These are phyloP conservation scores for Bromus sterilis DNA, from an alignment of 176 grass and related monocot genomes.

Conservation along the genomic window DNA sequence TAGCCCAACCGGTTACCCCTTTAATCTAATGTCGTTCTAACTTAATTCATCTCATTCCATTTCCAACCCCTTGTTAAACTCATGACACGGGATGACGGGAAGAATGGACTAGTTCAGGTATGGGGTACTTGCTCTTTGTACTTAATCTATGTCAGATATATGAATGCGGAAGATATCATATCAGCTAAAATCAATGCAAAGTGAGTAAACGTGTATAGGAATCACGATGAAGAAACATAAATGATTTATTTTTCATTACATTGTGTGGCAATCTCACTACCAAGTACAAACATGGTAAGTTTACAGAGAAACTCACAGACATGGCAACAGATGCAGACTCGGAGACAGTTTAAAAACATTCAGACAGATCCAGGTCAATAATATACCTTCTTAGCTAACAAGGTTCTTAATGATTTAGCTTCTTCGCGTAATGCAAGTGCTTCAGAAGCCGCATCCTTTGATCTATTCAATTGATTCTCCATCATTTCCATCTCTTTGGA, in stretches of 20 bases:
- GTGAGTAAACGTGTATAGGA: not conserved
- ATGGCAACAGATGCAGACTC: conserved; percentile 10
- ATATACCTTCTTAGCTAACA: conserved; percentile 67
- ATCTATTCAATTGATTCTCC: conserved; percentile 85
- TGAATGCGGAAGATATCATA: not conserved
- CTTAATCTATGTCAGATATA: not conserved
- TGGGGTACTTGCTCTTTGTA: not conserved
- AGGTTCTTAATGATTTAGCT: conserved; percentile 54
- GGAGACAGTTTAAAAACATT: not conserved
- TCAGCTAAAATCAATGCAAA: not conserved
- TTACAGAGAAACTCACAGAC: not conserved
- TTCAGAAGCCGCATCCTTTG: conserved; percentile 70
- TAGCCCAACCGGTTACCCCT: not conserved
- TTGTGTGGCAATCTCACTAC: not conserved
- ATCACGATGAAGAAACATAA: conserved; percentile 4
- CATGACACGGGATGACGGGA: not conserved
- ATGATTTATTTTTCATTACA: not conserved
- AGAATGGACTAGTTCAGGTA: not conserved
- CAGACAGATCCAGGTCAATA: not conserved
- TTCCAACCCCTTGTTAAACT: not conserved
- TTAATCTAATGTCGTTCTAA: not conserved
- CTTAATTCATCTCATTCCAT: not conserved
- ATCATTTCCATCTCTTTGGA: conserved; percentile 96
- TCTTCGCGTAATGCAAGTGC: conserved; percentile 64
- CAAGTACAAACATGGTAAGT: not conserved